Evolutionary conservation across 2,329 filamentous ascomycete genomes (phyloP).

Genomic region (Trichoderma oligosporum): DNA sequence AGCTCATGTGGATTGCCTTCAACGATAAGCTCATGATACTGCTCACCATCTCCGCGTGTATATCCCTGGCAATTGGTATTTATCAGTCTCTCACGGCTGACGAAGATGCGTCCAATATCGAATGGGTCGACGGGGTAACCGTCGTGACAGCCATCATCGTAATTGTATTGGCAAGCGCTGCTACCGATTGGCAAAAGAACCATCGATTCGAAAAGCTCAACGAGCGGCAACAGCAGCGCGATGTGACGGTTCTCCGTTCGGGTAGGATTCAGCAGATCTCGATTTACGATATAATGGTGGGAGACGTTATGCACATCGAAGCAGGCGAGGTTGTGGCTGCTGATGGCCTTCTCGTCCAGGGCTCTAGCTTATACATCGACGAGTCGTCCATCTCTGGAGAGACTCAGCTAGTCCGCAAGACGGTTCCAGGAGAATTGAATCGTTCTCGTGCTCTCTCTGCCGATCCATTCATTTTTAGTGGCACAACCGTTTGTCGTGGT

Average conservation of each 20-base stretch:
- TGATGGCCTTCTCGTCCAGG: slow-evolving; percentile 63
- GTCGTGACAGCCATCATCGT: slow-evolving; percentile 74
- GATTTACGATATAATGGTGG: slow-evolving; percentile 67
- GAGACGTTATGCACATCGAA: slow-evolving; percentile 69
- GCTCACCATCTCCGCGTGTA: slow-evolving; percentile 65
- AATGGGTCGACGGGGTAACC: slow-evolving; percentile 80
- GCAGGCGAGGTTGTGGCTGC: slow-evolving; percentile 69
- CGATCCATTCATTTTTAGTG: slow-evolving; percentile 78
- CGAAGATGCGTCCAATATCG: slow-evolving; percentile 52
- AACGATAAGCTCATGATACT: slow-evolving; percentile 77
- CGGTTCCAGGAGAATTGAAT: slow-evolving; percentile 53
- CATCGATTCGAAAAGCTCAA: slow-evolving; percentile 77
- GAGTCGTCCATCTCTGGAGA: slow-evolving; percentile 76
- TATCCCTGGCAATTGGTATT: slow-evolving; percentile 70
- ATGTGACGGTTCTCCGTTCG: slow-evolving; percentile 72
- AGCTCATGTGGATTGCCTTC: slow-evolving; percentile 71
- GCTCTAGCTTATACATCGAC: slow-evolving; percentile 56
- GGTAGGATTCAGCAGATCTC: slow-evolving; percentile 66
- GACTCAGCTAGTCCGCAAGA: slow-evolving; percentile 68
- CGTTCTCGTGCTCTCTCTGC: slow-evolving; percentile 49
- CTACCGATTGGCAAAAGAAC: slow-evolving; percentile 81
- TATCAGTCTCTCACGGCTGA: slow-evolving; percentile 64
- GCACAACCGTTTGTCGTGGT: slow-evolving; percentile 72
- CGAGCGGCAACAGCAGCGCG: slow-evolving; percentile 71
- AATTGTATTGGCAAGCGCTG: slow-evolving; percentile 71